Evolutionary conservation across 2,329 filamentous ascomycete genomes (phyloP).

Genomic region (Colletotrichum spaethianum): DNA sequence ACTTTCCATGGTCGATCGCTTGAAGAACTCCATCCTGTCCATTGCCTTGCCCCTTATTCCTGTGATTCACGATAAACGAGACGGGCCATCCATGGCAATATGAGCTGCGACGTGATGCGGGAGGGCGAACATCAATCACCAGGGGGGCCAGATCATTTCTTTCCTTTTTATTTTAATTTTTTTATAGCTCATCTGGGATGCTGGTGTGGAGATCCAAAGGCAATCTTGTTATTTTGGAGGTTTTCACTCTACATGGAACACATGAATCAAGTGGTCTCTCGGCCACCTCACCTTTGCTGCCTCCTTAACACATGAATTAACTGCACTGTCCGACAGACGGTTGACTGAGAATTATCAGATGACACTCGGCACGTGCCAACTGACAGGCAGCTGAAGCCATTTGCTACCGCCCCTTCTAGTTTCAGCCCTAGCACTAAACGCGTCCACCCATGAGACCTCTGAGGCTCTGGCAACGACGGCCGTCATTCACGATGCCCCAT

Average conservation of each 20-base stretch:
- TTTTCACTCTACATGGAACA: not conserved
- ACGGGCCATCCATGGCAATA: not conserved
- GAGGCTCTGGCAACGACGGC: too few relatives aligned
- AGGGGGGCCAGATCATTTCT: not conserved
- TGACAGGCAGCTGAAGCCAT: not conserved
- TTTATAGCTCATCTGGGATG: too few relatives aligned
- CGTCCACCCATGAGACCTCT: not conserved
- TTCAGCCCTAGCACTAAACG: conserved; percentile 13
- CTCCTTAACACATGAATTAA: conserved; percentile 7
- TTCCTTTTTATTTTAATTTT: not conserved
- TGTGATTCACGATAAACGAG: not conserved
- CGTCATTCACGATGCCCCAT: too few relatives aligned
- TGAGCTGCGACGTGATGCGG: not conserved
- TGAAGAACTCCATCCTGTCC: not conserved
- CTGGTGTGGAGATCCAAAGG: not conserved
- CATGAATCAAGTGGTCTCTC: not conserved
- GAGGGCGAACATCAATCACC: not conserved
- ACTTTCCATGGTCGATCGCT: not conserved
- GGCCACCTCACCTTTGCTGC: not conserved
- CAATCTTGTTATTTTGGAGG: not conserved
- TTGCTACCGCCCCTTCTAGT: not conserved
- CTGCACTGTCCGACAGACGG: not conserved
- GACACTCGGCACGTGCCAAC: not conserved
- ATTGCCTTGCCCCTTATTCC: not conserved
- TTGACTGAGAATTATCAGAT: not conserved